Conservation (phyloP, 306 rosid genomes). For the Medicago truncatula region DNA sequence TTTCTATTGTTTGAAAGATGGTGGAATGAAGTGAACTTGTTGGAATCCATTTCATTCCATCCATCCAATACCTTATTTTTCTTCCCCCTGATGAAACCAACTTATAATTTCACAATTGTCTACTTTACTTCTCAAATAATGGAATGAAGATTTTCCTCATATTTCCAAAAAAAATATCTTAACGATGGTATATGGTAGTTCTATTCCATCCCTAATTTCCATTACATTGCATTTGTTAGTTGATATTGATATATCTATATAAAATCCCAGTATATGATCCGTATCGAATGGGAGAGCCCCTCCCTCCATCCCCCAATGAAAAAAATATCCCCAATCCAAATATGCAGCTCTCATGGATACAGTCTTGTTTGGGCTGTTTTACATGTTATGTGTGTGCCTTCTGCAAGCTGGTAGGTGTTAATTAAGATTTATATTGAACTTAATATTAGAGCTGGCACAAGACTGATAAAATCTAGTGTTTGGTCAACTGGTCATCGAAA, state of each 20-base stretch:
- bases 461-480: neutral
- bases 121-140: neutral
- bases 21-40: conserved; percentile 1
- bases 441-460: neutral
- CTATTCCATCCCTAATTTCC: conserved; percentile 2
- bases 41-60: conserved; percentile 10
- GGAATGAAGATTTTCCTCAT: neutral
- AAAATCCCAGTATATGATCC: conserved; percentile 2
- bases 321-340: neutral
- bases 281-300: neutral
- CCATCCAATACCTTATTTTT: conserved; percentile 12
- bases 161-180: neutral
- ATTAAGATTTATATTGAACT: conserved; percentile 5
- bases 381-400: conserved; percentile 15
- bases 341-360: neutral
- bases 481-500: neutral
- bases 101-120: neutral
- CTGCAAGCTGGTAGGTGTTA: conserved; percentile 1
- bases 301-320: neutral
- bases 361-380: conserved; percentile 8
- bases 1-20: neutral
- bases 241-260: neutral
- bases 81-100: neutral
- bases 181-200: neutral
- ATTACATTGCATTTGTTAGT: neutral